Conservation (phyloP, 2,329 filamentous ascomycete genomes). For the Ascochyta lentis region DNA sequence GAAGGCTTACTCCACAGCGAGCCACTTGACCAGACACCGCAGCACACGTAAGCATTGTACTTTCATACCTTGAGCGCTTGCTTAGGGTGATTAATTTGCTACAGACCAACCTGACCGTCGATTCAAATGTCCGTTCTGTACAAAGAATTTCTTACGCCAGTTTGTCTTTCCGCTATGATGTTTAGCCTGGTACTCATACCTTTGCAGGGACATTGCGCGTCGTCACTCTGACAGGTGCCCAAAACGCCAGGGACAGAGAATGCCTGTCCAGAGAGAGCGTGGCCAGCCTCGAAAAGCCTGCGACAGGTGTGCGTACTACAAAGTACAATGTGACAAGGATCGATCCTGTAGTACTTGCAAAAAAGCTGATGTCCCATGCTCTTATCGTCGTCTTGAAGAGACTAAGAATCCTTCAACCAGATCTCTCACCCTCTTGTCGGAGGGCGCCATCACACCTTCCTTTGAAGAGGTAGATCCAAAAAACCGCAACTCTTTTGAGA, state of each 20-base stretch:
- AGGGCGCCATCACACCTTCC: no score
- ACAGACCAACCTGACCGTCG: slow-evolving; percentile 1
- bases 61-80: background rate
- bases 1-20: slow-evolving; percentile 2
- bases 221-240: slow-evolving; percentile 6
- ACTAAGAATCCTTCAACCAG: no score
- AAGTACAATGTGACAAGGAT: background rate
- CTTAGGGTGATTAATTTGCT: background rate
- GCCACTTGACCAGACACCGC: slow-evolving; percentile 1
- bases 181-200: background rate
- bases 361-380: background rate
- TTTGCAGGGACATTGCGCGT: slow-evolving; percentile 1
- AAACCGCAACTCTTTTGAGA: no score
- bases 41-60: background rate
- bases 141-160: background rate
- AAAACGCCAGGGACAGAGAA: background rate
- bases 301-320: background rate
- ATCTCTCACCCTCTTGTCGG: no score
- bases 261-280: background rate
- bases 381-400: background rate
- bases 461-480: no score
- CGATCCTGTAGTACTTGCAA: background rate
- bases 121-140: slow-evolving; percentile 3
- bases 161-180: background rate
- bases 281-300: slow-evolving; percentile 10